Conservation (phyloP, 1,139 yeast genomes). For the Yamadazyma epiphylla region DNA sequence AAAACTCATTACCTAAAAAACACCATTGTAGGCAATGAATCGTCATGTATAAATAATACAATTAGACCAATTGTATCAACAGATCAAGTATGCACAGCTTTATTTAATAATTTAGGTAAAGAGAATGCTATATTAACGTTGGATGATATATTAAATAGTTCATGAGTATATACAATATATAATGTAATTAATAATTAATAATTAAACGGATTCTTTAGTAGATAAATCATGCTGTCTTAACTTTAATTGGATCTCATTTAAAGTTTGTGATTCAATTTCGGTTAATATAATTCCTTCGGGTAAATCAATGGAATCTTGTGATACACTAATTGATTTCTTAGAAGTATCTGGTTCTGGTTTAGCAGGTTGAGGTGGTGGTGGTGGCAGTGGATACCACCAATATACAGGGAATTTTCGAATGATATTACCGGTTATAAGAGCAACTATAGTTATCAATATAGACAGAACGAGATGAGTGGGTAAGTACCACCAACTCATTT, state of each 20-base stretch:
- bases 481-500: conserved; percentile 66
- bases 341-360: conserved; percentile 4
- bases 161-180: neutral
- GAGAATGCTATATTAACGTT: conserved; percentile 54
- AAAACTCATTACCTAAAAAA: conserved; percentile 42
- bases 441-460: conserved; percentile 48
- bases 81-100: conserved; percentile 60
- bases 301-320: conserved; percentile 14
- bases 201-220: conserved; percentile 1
- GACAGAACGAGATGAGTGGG: conserved; percentile 55
- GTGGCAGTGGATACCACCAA: conserved; percentile 55
- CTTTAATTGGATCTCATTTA: conserved; percentile 20
- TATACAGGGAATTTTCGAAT: conserved; percentile 52
- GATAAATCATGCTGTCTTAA: conserved; percentile 5
- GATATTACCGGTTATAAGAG: conserved; percentile 55
- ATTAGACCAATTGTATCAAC: conserved; percentile 67
- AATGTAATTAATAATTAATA: conserved; percentile 1
- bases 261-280: conserved; percentile 25
- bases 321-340: conserved; percentile 4
- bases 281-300: conserved; percentile 21
- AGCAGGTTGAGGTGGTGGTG: conserved; percentile 1
- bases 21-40: conserved; percentile 23
- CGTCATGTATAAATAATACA: conserved; percentile 37
- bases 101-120: conserved; percentile 54
- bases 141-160: conserved; percentile 44